Percentiles rank a stretch among this genome's conserved stretches.
phyloP scores from a whole-genome alignment of 495 filamentous ascomycete genomes.

The Penicillium diatomitis region DNA sequence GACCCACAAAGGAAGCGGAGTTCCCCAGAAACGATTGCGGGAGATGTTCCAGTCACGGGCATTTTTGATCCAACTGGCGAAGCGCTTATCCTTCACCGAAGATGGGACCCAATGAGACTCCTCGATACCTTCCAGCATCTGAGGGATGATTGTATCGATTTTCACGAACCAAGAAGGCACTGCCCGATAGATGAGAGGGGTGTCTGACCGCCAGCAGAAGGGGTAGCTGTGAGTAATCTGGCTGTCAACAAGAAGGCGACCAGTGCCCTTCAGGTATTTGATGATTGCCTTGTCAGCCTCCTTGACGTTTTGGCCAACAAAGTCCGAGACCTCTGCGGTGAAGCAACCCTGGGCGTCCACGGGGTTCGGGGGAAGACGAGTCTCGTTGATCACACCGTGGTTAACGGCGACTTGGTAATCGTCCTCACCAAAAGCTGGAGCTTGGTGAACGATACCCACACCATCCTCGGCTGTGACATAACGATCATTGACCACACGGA shows the following conservation, averaged over 20 bases:
- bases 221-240: constrained; percentile 93
- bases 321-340: constrained; percentile 72
- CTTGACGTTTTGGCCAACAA: constrained; percentile 86
- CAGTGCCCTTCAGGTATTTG: constrained; percentile 73
- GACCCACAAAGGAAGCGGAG: constrained; percentile 86
- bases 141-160: constrained; percentile 71
- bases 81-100: constrained; percentile 86
- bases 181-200: constrained; percentile 86
- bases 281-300: constrained; percentile 92
- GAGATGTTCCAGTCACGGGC: constrained; percentile 98
- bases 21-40: constrained; percentile 95
- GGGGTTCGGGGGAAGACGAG: constrained; percentile 78
- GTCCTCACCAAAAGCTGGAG: constrained; percentile 93
- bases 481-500: constrained; percentile 73
- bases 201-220: constrained; percentile 93
- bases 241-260: constrained; percentile 76
- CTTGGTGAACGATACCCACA: constrained; percentile 92
- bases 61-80: constrained; percentile 78
- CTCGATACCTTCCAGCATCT: constrained; percentile 86
- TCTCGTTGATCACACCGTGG: constrained; percentile 66
- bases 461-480: constrained; percentile 92
- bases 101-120: constrained; percentile 89
- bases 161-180: constrained; percentile 96
- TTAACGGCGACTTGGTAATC: constrained; percentile 83
- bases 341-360: constrained; percentile 77